phyloP scores from a whole-genome alignment of 176 grass and related monocot species.

The Chrysopogon serrulatus region DNA sequence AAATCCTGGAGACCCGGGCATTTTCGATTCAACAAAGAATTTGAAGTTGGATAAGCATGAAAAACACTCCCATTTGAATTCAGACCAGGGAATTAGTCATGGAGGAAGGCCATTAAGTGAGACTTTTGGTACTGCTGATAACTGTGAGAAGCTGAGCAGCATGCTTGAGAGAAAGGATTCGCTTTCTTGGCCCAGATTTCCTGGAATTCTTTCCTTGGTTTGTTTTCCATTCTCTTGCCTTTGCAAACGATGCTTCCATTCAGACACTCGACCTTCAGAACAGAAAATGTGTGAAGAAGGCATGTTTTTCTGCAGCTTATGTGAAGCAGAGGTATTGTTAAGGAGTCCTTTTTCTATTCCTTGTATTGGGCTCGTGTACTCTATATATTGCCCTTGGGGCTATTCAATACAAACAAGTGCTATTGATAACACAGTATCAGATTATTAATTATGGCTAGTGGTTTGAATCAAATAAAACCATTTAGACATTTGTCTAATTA shows the following conservation, averaged over 20 bases:
- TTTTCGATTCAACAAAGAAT: constrained; percentile 60
- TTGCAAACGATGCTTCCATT: constrained; percentile 44
- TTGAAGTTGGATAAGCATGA: constrained; percentile 40
- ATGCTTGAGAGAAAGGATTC: constrained; percentile 50
- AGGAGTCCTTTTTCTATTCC: not conserved
- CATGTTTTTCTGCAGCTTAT: constrained; percentile 96
- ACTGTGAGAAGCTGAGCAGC: constrained; percentile 39
- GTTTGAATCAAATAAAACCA: not conserved
- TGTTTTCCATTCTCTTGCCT: constrained; percentile 50
- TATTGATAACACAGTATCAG: not conserved
- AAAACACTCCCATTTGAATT: constrained; percentile 32
- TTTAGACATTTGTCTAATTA: not conserved
- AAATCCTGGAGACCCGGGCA: constrained; percentile 85
- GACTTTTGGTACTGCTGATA: constrained; percentile 31
- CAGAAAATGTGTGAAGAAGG: constrained; percentile 72
- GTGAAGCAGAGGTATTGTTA: constrained; percentile 80
- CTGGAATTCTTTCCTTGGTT: constrained; percentile 37
- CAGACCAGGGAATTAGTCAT: constrained; percentile 40
- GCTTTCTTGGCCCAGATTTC: constrained; percentile 34
- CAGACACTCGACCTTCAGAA: constrained; percentile 50
- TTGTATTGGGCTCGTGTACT: not conserved
- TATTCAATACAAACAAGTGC: not conserved
- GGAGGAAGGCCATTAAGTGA: constrained; percentile 28
- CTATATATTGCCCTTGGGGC: not conserved
- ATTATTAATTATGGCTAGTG: not conserved